Evolutionary conservation across 768 basidiomycete genomes (phyloP), one percentile per base, ranked within the genome.

Genomic region (Lanmaoa rubissima): DNA sequence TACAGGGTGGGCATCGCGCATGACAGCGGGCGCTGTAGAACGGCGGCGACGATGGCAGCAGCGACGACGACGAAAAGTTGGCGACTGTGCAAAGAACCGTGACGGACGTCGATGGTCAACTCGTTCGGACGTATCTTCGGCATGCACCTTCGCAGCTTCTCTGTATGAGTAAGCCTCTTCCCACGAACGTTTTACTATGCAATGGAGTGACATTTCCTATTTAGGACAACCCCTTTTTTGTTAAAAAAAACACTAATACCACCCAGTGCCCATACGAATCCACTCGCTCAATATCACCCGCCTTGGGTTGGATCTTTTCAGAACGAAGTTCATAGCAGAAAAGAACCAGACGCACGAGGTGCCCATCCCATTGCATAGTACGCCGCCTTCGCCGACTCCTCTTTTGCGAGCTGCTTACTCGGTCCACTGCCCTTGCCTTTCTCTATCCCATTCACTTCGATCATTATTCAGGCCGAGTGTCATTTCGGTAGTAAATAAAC

Each of bases 331-430:
- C 14, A 53, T 44, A 34, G 19, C 28, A 14, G n/a, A 46, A 24
- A 3, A 31, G 5, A 51, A 31, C 26, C 10, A 42, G 26, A 70
- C 72, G 47, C 46, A 78, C 76, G 74, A 46, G 74, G 69, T 53
- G 83, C 82, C 88, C 88, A 90, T 35, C 89, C 88, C 87, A 91
- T 85, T 10, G 81, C 79, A 64, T 83, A 81, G 71, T 82, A 89
- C 10, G 89, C 89, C 61, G 83, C 75, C 55, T 81, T 78, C 17
- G 89, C 88, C 0, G 89, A 89, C 54, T 86, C 85, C 64, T 91
- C 89, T 69, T 90, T 91, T 8, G 89, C 89, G 2, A 82, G 71
- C 65, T 91, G 88, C 69, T 91, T 91, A 69, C 77, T 87, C 51
- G 77, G 74, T 31, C 87, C 87, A n/a, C 67, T 70, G 2, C 89